A percentile compares a stretch with the other conserved stretches of the same genome.
These are phyloP conservation scores for Scedosporium boydii DNA, from an alignment of 2,329 filamentous ascomycete species.

Conservation along the genomic window DNA sequence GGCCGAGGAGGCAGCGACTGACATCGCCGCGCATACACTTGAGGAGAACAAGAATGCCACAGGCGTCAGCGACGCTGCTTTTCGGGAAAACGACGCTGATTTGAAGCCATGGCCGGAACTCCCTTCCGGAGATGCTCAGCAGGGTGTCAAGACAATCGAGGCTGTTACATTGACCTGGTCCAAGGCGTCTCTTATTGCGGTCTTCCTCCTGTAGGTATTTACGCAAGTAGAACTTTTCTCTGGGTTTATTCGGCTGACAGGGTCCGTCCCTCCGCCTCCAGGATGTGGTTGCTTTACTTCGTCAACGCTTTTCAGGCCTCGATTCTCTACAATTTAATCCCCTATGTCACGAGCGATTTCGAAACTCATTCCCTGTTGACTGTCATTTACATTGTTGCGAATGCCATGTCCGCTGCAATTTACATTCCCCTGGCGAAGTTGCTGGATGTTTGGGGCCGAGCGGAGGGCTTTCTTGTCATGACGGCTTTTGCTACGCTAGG, in stretches of 20 bases:
- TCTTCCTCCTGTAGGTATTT: constrained; percentile 22
- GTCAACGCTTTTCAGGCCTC: constrained; percentile 37
- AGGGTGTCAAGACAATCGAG: constrained; percentile 31
- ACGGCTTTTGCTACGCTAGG: constrained; percentile 37
- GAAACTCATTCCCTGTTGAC: constrained; percentile 42
- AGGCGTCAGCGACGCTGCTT: neutral
- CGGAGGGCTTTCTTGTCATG: constrained; percentile 46
- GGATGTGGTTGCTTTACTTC: constrained; percentile 38
- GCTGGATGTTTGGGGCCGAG: constrained; percentile 53
- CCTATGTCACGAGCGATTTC: constrained; percentile 41
- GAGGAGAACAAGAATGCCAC: neutral
- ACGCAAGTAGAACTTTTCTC: neutral
- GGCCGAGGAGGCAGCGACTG: neutral
- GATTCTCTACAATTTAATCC: constrained; percentile 29
- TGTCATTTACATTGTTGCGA: constrained; percentile 43
- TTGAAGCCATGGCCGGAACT: neutral
- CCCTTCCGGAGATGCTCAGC: constrained; percentile 16
- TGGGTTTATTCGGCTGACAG: constrained; percentile 7
- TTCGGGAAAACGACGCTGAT: neutral
- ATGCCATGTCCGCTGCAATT: constrained; percentile 45
- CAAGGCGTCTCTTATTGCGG: constrained; percentile 21
- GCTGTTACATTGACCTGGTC: constrained; percentile 31
- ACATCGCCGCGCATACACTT: neutral
- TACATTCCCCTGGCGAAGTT: constrained; percentile 54
- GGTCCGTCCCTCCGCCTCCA: constrained; percentile 15